These are phyloP conservation scores for Podospora sp. DNA, from an alignment of 495 filamentous ascomycete genomes.

Conservation along the genomic window DNA sequence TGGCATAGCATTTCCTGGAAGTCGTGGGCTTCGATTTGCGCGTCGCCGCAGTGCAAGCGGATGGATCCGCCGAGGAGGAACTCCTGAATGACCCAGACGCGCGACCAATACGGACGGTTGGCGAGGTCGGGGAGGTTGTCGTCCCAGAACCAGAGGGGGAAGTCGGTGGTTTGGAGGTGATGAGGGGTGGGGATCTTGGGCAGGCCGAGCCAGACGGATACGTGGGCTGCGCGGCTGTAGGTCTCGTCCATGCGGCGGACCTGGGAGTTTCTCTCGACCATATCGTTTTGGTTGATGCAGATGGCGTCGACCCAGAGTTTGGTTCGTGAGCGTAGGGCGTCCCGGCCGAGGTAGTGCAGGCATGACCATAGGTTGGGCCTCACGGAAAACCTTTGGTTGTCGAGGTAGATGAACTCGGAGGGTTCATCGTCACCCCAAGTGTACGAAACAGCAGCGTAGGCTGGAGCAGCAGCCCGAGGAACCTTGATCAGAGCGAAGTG, in stretches of 20 bases:
- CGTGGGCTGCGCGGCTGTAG: not conserved
- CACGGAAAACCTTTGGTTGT: constrained; percentile 10
- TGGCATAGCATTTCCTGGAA: not conserved
- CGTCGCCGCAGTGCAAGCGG: not conserved
- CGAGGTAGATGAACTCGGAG: constrained; percentile 9
- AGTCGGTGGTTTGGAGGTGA: not conserved
- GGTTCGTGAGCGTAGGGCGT: not conserved
- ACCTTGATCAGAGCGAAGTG: constrained; percentile 4
- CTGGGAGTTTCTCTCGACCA: not conserved
- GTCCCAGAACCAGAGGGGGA: not conserved
- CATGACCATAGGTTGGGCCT: constrained; percentile 2
- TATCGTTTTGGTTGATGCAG: not conserved
- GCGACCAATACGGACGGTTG: not conserved
- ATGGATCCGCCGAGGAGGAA: not conserved
- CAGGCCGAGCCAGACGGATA: constrained; percentile 1
- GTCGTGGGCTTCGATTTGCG: not conserved
- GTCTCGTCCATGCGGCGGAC: constrained; percentile 1
- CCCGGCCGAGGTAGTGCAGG: not conserved
- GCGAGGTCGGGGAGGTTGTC: not conserved
- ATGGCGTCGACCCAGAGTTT: not conserved
- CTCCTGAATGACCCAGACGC: not conserved
- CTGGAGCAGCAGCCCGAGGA: not conserved
- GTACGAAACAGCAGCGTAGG: constrained; percentile 9
- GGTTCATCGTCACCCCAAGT: constrained; percentile 11
- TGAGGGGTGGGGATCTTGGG: not conserved